Conservation (phyloP, 2,329 filamentous ascomycete species). For the Clarireedia homoeocarpa region DNA sequence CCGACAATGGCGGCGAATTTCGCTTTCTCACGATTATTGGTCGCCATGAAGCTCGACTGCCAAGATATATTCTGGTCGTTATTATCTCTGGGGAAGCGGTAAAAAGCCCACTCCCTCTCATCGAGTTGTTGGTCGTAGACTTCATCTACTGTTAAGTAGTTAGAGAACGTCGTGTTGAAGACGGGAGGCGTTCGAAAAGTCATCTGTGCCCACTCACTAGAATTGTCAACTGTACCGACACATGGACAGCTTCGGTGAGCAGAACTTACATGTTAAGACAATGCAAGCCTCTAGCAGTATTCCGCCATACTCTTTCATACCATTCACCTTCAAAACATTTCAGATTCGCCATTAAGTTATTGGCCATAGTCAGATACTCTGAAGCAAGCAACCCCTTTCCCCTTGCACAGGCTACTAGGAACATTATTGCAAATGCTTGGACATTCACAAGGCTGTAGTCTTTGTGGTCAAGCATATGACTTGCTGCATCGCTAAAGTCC, state of each 20-base stretch:
- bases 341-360: slow-evolving; percentile 16
- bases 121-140: slow-evolving; percentile 15
- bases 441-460: slow-evolving; percentile 23
- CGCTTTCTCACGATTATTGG: slow-evolving; percentile 26
- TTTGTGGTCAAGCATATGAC: slow-evolving; percentile 16
- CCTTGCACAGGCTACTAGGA: slow-evolving; percentile 25
- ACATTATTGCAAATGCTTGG: slow-evolving; percentile 29
- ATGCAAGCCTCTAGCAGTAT: slow-evolving; percentile 27
- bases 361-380: slow-evolving; percentile 25
- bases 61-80: slow-evolving; percentile 18
- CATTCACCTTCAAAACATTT: slow-evolving; percentile 11
- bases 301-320: slow-evolving; percentile 21
- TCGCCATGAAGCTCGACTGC: slow-evolving; percentile 17
- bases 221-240: slow-evolving; percentile 16
- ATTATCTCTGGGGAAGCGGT: slow-evolving; percentile 17
- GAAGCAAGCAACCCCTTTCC: slow-evolving; percentile 23
- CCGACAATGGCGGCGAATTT: slow-evolving; percentile 25
- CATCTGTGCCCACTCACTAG: slow-evolving; percentile 30
- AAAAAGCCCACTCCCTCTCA: slow-evolving; percentile 21
- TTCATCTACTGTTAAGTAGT: slow-evolving; percentile 5
- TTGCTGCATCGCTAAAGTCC: slow-evolving; percentile 24
- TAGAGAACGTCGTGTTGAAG: slow-evolving; percentile 1
- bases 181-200: slow-evolving; percentile 24
- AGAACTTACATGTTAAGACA: slow-evolving; percentile 29
- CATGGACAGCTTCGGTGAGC: not conserved